phyloP scores from a whole-genome alignment of 2,329 filamentous ascomycete species.

The Beauveria sp. region DNA sequence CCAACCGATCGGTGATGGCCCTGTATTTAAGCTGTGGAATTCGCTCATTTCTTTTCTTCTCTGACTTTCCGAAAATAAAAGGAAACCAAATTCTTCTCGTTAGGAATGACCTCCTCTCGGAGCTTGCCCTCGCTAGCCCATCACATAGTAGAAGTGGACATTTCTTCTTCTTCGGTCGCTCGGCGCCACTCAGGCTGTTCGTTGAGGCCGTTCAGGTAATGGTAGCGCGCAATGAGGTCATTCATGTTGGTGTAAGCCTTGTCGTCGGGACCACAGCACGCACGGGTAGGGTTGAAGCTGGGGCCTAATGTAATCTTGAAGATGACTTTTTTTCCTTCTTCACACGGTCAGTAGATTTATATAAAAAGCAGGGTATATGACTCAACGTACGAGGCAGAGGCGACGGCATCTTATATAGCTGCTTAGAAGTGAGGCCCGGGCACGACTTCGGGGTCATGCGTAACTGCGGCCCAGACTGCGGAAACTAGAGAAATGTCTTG shows the following conservation, averaged over 20 bases:
- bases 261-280: neutral
- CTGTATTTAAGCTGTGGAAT: no score
- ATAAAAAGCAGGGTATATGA: neutral
- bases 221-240: neutral
- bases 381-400: neutral
- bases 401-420: neutral
- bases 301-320: neutral
- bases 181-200: neutral
- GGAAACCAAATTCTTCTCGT: no score
- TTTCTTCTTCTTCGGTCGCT: neutral
- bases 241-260: neutral
- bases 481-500: neutral
- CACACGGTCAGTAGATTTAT: neutral
- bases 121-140: no score
- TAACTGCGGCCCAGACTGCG: neutral
- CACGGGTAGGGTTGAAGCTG: neutral
- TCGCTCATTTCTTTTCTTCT: no score
- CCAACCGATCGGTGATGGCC: no score
- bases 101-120: no score
- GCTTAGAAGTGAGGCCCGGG: neutral
- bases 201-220: neutral
- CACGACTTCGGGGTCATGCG: neutral
- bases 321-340: neutral
- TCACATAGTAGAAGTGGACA: neutral
- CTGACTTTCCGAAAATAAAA: no score